Conservation (phyloP, 163 green algal species). For the Coccomyxa subellipsoidea region DNA sequence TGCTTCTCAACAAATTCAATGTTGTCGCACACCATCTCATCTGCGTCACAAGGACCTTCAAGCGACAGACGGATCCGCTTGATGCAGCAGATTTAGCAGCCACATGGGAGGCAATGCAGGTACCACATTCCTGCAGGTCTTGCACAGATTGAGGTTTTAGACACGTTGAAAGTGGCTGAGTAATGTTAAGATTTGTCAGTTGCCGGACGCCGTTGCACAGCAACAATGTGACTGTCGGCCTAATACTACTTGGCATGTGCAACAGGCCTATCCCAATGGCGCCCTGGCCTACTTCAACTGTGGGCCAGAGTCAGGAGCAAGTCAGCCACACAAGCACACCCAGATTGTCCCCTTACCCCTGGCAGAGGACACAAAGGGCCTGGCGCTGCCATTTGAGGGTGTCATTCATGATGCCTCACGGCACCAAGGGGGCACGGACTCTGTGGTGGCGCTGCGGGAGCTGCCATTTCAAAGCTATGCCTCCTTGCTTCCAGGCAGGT, state of each 20-base stretch:
- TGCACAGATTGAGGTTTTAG: background rate
- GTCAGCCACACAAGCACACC: conserved; percentile 89
- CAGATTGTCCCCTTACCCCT: conserved; percentile 80
- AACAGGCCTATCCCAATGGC: conserved; percentile 56
- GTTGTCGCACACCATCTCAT: conserved; percentile 63
- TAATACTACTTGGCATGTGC: too few relatives aligned
- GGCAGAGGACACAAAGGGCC: background rate
- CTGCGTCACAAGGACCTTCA: conserved; percentile 76
- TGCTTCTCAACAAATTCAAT: conserved; percentile 96
- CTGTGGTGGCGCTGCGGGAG: conserved; percentile 25
- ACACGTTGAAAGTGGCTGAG: too few relatives aligned
- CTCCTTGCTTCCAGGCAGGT: conserved; percentile 24
- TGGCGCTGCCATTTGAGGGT: background rate
- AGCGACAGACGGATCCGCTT: conserved; percentile 61
- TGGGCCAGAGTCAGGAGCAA: conserved; percentile 67
- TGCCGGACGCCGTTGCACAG: too few relatives aligned
- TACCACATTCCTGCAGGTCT: background rate
- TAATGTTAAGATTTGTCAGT: too few relatives aligned
- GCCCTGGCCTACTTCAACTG: conserved; percentile 88
- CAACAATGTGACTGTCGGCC: too few relatives aligned
- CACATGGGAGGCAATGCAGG: conserved; percentile 49
- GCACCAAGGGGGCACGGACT: background rate
- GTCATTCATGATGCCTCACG: background rate
- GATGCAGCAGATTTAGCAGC: conserved; percentile 56
- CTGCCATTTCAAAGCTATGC: conserved; percentile 53